Conservation (phyloP, 352 stramenopile genomes). For the Aphanomyces euteiches region DNA sequence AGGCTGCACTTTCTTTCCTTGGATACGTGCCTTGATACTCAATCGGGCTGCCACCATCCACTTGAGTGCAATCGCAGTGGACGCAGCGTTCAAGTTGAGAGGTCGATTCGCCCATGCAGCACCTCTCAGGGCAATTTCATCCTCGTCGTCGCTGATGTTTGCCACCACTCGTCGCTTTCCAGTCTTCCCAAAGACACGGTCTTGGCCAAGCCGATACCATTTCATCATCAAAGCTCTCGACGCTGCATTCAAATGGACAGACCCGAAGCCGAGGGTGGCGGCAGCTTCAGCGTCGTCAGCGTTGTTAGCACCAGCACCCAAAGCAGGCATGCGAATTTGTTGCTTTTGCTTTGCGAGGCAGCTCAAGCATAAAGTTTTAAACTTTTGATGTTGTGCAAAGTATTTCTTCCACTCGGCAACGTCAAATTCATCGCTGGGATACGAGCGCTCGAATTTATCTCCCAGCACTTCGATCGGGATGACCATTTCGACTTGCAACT, state of each 20-base stretch:
- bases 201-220: conserved; percentile 89
- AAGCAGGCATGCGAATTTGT: conserved; percentile 29
- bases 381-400: conserved; percentile 90
- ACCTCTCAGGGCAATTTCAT: conserved; percentile 59
- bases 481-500: conserved; percentile 94
- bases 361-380: conserved; percentile 93
- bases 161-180: conserved; percentile 51
- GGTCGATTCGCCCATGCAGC: conserved; percentile 79
- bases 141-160: conserved; percentile 86
- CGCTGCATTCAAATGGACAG: conserved; percentile 73
- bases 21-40: conserved; percentile 38
- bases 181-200: conserved; percentile 80
- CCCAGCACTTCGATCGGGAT: conserved; percentile 90
- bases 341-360: conserved; percentile 78
- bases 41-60: conserved; percentile 72
- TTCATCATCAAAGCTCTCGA: conserved; percentile 87
- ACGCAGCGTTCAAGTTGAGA: conserved; percentile 64
- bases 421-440: conserved; percentile 89
- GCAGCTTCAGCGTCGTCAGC: conserved; percentile 35
- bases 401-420: conserved; percentile 94
- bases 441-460: conserved; percentile 84
- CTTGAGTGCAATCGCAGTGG: conserved; percentile 74
- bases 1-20: conserved; percentile 52
- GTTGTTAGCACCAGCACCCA: conserved; percentile 39
- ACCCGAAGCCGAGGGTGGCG: conserved; percentile 39